Evolutionary conservation across 2,329 filamentous ascomycete genomes (phyloP), one percentile per base, ranked within the genome.

Genomic region (Fusarium veterinarium): DNA sequence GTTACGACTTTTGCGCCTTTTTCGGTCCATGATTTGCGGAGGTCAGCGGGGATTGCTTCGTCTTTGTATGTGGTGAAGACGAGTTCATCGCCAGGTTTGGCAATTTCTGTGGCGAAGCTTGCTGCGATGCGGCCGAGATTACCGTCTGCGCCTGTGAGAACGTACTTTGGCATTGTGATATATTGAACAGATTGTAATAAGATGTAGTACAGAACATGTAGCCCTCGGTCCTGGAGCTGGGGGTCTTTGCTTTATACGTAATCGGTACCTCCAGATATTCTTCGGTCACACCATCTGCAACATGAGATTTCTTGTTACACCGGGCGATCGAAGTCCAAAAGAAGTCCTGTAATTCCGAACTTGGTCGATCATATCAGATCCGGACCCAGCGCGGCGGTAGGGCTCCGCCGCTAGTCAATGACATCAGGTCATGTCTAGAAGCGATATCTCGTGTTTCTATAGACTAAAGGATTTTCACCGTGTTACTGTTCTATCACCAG

Each of bases 131-230:
- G 60, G 19, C 75, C 75, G 20, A 76, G 75, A 13, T 77, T 76
- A 31, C 75, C 75, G 41, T 77, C 75, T n/a, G 66, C 75, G 13
- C 75, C 75, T 10, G 75, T 76, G 23, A 76, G 71, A 51, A 76
- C 75, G 63, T 53, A 77, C 30, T 76, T 76, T 45, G 75, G 69
- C 75, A 76, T 76, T 12, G 11, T 64, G 9, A 23, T 25, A 13
- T 30, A 14, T 16, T 37, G n/a, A 40, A 10, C 25, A 12, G 25
- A 33, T 30, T 45, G 1, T 20, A 17, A 33, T 10, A 8, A 37
- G 8, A 8, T 25, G 44, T 25, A 5, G 12, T 28, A 11, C 6
- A n/a, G 25, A 28, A 23, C 23, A 28, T 20, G 25, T 25, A 25
- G 25, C 25, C 25, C 25, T 25, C 25, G 25, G 25, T 25, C 25